phyloP scores from a whole-genome alignment of 176 grass and related monocot species.

The Elymus sibiricus region DNA sequence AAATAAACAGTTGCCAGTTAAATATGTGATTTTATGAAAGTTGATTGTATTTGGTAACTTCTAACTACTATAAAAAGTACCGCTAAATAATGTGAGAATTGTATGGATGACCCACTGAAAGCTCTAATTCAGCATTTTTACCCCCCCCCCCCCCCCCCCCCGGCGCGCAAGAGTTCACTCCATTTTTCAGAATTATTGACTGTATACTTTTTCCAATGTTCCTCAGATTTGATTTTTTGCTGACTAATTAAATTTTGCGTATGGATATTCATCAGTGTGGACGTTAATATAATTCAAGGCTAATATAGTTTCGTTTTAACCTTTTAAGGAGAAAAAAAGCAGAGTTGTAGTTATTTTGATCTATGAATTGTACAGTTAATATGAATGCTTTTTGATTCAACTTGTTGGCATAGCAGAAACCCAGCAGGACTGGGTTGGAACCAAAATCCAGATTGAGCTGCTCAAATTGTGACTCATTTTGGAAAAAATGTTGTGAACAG shows the following conservation, averaged over 20 bases:
- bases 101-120: background rate
- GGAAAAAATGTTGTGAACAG: background rate
- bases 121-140: background rate
- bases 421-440: background rate
- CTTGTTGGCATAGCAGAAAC: background rate
- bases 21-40: background rate
- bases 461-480: background rate
- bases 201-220: background rate
- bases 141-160: too few relatives aligned
- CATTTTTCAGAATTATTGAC: background rate
- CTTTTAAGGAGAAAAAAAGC: background rate
- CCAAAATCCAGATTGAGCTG: background rate
- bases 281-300: background rate
- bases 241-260: background rate
- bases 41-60: background rate
- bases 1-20: background rate
- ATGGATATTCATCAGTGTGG: background rate
- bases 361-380: background rate
- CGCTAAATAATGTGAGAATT: background rate
- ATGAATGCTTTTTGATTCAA: background rate
- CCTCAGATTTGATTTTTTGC: background rate
- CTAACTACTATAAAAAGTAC: background rate
- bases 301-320: background rate
- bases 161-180: background rate
- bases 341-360: background rate